Evolutionary conservation across 75 land plant species (phyloP), one percentile per base, ranked within the genome.

Genomic region (Ceratopteris richardii): DNA sequence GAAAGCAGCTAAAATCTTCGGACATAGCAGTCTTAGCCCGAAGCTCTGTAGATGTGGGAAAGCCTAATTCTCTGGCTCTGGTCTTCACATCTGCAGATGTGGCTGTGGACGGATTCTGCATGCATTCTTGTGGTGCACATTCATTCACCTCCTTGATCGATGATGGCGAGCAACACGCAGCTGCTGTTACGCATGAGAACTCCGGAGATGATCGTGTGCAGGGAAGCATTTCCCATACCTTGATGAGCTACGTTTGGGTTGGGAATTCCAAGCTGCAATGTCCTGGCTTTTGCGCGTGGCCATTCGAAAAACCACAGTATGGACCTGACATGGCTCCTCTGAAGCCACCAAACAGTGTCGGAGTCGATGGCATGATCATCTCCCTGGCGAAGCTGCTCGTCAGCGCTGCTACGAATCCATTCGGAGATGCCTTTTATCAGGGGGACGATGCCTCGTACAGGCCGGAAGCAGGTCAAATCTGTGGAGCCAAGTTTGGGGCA

Each of bases 21-120:
- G 53, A 57, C 14, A 64, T 83, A 31, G 37, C 37, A 3, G 7
- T 33, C 37, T 33, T 33, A 33, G 37, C 37, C 9, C 3, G 9
- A 9, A 79, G 76, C 33, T 55, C 54, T 16, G 66, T 80, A 27
- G 65, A 73, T 18, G 52, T 42, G 33, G 44, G 6, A 22, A 71
- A 80, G 26, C 62, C 76, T 36, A 66, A 51, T 36, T 58, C 69
- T 14, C 56, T 90, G 7, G 83, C 86, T 46, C 22, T 71, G 21
- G 75, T 86, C 9, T 52, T 77, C 33, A 82, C 90, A 1, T 51
- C 86, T 0, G 28, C 62, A 14, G 90, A 86, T 56, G 90, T 86
- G 23, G 18, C 39, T 14, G 81, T 86, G 7, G 80, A 77, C 0
- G 81, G 69, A 2, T 83, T 83, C 65, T 83, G 86, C 60, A 39